These are phyloP conservation scores for Monosporascus sp. DNA, from an alignment of 2,329 filamentous ascomycete species.

Conservation along the genomic window DNA sequence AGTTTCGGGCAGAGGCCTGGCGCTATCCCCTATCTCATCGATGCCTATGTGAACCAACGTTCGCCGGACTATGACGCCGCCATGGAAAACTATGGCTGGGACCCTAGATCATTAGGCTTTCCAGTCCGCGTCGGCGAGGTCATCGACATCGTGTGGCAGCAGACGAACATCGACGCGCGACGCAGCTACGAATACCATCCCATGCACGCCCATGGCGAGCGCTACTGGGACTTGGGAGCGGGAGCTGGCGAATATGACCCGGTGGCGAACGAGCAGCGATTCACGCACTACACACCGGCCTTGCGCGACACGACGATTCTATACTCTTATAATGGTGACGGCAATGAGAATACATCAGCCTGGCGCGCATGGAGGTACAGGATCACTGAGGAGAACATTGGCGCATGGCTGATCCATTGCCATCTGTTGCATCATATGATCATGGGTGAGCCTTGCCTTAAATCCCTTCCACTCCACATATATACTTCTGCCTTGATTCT, in stretches of 20 bases:
- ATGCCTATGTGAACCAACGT: slow-evolving; percentile 44
- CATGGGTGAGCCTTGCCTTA: slow-evolving; percentile 38
- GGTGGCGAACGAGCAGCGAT: slow-evolving; percentile 38
- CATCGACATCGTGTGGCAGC: slow-evolving; percentile 43
- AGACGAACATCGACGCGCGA: slow-evolving; percentile 32
- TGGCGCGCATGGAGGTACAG: slow-evolving; percentile 57
- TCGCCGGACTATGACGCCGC: slow-evolving; percentile 49
- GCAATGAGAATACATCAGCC: slow-evolving; percentile 31
- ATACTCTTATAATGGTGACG: slow-evolving; percentile 44
- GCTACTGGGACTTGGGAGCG: slow-evolving; percentile 47
- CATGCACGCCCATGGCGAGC: slow-evolving; percentile 49
- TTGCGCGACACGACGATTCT: slow-evolving; percentile 47
- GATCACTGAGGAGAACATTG: slow-evolving; percentile 39
- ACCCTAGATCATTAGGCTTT: slow-evolving; percentile 43
- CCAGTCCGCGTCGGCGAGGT: slow-evolving; percentile 52
- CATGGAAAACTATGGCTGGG: slow-evolving; percentile 45
- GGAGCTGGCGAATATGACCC: slow-evolving; percentile 49
- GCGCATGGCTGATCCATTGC: slow-evolving; percentile 59
- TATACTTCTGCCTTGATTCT: slow-evolving; percentile 16
- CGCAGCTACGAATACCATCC: slow-evolving; percentile 43
- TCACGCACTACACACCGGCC: slow-evolving; percentile 30
- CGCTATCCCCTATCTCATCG: slow-evolving; percentile 42
- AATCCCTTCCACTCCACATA: background rate
- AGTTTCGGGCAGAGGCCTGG: slow-evolving; percentile 11
- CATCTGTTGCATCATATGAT: slow-evolving; percentile 53